A percentile compares a stretch with the other conserved stretches of the same genome.
These are phyloP conservation scores for Verticillium nubilum DNA, from an alignment of 2,329 filamentous ascomycete genomes.

Conservation along the genomic window DNA sequence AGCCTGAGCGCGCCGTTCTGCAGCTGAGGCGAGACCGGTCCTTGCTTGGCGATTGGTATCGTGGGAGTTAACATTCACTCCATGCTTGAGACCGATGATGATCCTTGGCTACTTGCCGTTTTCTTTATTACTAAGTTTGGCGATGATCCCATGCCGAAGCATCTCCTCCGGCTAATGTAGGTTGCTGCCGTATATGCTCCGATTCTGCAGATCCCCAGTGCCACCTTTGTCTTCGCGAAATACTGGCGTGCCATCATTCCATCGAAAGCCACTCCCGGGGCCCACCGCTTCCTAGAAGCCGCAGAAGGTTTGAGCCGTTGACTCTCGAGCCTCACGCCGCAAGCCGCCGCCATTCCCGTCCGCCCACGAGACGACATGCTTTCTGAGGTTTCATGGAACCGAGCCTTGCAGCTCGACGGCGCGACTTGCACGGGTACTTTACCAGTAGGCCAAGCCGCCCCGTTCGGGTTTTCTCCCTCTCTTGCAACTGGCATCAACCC, in stretches of 20 bases:
- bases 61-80: no score
- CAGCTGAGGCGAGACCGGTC: no score
- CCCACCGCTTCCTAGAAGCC: neutral
- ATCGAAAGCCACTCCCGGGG: neutral
- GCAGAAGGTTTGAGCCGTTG: neutral
- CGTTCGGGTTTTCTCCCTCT: neutral
- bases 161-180: no score
- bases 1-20: no score
- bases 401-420: neutral
- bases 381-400: neutral
- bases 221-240: neutral
- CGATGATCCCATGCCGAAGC: no score
- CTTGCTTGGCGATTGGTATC: no score
- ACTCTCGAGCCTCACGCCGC: neutral
- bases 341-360: neutral
- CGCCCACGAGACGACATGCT: neutral
- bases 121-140: no score
- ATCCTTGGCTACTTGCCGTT: no score
- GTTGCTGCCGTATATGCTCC: no score
- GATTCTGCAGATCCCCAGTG: neutral
- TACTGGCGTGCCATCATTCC: neutral
- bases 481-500: neutral
- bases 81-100: no score
- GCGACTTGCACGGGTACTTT: neutral
- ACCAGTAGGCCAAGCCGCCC: neutral